Evolutionary conservation across 176 grass and related monocot genomes (phyloP).

Genomic region (Dactylis glomerata): DNA sequence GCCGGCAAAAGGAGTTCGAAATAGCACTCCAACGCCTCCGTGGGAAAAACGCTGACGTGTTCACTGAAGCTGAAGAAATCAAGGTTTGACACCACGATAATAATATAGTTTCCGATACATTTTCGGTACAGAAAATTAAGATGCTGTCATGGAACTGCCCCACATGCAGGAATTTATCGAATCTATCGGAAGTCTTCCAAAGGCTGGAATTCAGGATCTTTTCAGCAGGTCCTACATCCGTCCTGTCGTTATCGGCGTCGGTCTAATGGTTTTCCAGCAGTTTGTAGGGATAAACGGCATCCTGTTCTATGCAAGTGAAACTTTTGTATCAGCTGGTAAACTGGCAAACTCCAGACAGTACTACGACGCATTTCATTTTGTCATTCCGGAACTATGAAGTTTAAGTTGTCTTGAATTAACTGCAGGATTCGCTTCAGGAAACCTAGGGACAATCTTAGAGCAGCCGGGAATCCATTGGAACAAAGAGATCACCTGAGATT

Average conservation of each 20-base stretch:
- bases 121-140: not conserved
- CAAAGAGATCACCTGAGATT: too few relatives aligned
- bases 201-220: constrained; percentile 47
- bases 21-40: constrained; percentile 41
- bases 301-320: constrained; percentile 61
- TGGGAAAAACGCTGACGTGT: constrained; percentile 41
- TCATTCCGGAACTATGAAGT: not conserved
- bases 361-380: not conserved
- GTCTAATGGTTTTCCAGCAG: constrained; percentile 73
- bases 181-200: constrained; percentile 36
- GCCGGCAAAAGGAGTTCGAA: constrained; percentile 46
- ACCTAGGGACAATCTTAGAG: constrained; percentile 61
- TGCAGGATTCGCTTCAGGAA: constrained; percentile 59
- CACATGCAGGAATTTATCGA: constrained; percentile 43
- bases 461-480: too few relatives aligned
- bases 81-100: not conserved
- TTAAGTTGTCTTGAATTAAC: not conserved
- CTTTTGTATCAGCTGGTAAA: constrained; percentile 68
- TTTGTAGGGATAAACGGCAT: constrained; percentile 68
- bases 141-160: not conserved
- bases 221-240: constrained; percentile 44
- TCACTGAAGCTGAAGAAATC: constrained; percentile 49
- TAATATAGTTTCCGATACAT: not conserved
- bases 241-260: constrained; percentile 42
- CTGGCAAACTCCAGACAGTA: not conserved